phyloP scores from a whole-genome alignment of 257 asterid genomes.

The Solanum lignicaule region DNA sequence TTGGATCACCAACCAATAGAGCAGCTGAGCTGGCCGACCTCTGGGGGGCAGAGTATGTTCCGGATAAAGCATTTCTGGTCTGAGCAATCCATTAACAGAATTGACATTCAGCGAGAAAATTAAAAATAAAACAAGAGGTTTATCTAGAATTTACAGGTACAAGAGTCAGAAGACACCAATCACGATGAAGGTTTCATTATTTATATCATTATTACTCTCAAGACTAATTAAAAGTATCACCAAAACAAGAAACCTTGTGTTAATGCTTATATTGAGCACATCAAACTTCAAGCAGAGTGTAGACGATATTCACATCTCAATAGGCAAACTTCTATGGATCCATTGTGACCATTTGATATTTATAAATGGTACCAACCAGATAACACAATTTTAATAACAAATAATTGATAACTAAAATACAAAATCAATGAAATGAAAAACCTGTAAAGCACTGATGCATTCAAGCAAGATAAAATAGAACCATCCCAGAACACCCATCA shows the following conservation, averaged over 20 bases:
- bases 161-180: background rate
- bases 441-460: background rate
- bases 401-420: background rate
- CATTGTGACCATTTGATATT: background rate
- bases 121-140: slow-evolving; percentile 8
- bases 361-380: background rate
- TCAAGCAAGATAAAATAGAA: background rate
- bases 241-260: background rate
- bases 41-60: slow-evolving; percentile 99
- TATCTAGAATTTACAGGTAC: background rate
- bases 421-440: background rate
- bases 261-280: background rate
- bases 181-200: background rate
- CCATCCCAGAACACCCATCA: background rate
- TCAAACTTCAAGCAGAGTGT: background rate
- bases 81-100: slow-evolving; percentile 24
- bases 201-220: background rate
- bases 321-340: background rate
- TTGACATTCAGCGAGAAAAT: background rate
- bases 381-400: background rate
- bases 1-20: slow-evolving; percentile 98
- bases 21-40: slow-evolving; percentile 98
- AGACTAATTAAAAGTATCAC: background rate
- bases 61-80: slow-evolving; percentile 95
- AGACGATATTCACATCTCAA: background rate